Conservation (phyloP, 2,329 filamentous ascomycete genomes). For the Colletotrichum cereale region DNA sequence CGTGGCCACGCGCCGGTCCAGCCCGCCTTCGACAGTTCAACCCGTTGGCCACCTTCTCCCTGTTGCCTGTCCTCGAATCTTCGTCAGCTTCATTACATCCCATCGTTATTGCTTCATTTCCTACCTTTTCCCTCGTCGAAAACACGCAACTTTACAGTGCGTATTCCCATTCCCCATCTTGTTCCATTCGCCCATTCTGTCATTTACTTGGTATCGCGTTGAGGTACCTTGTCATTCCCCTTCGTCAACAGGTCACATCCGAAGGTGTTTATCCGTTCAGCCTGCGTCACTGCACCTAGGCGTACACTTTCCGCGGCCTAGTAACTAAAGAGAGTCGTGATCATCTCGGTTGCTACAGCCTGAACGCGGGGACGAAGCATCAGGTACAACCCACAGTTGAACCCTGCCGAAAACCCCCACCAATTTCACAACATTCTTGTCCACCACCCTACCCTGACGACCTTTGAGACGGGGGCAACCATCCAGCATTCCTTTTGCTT, state of each 20-base stretch:
- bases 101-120: not conserved
- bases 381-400: constrained; percentile 16
- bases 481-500: constrained; percentile 14
- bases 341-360: constrained; percentile 19
- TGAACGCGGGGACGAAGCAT: constrained; percentile 18
- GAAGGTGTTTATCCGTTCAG: not conserved
- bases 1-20: constrained; percentile 1
- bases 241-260: constrained; percentile 13
- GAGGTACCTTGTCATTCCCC: constrained; percentile 15
- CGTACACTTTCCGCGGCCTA: not conserved
- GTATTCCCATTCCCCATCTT: not conserved
- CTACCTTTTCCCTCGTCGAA: not conserved
- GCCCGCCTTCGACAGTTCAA: not conserved
- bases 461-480: constrained; percentile 29
- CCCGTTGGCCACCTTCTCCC: not conserved
- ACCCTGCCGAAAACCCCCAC: constrained; percentile 31
- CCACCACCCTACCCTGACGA: constrained; percentile 28
- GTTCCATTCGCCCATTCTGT: not conserved
- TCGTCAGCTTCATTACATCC: not conserved
- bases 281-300: constrained; percentile 12
- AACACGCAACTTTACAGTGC: not conserved
- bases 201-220: constrained; percentile 9
- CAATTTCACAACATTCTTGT: constrained; percentile 40
- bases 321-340: constrained; percentile 4
- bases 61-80: constrained; percentile 1